Base-by-base conservation (phyloP, 179 eudicot species). In the Carnegiea gigantea region DNA sequence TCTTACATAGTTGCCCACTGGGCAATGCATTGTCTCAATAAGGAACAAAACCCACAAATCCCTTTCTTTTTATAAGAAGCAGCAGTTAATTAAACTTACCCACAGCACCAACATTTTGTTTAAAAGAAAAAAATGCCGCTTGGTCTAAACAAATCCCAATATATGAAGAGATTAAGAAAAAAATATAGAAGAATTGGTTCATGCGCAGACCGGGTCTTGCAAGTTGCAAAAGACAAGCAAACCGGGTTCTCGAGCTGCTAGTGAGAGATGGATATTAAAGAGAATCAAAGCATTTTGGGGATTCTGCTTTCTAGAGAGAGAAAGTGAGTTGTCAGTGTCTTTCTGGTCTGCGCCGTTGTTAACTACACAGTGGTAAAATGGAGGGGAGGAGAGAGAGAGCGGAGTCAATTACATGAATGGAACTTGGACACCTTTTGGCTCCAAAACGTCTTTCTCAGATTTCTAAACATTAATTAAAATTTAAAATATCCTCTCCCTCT, bases 391-490 rank as follows among this genome's bases (percentile, higher is more conserved):
- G 46, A 64, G 79, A 77, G 46, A 43, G 70, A 4, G 24, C 9
- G 2, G 43, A 38, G 43, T 38, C 4, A 38, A 38, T 46, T 77
- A 82, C 84, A 86, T 91, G 88, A 92, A 91, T 92, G 81, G 94
- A 90, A 93, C 88, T 86, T 92, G 57, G 97, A 89, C 94, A 87
- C 86, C 44, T 40, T 84, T 90, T 84, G 85, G 84, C 60, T 84
- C 70, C 72, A 73, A 80, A 88, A 84, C 84, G 82, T 78, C 71
- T 54, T 76, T 24, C 44, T 68, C 77, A 76, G 64, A 67, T 81
- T 81, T 75, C 65, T 79, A 74, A 62, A 43, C 59, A 17, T 40
- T 54, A n/a, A 54, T 54, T 18, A 26, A 33, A 54, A 40, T 51
- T 79, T 23, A 1, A 21, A 62, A 62, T 62, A 62, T 62, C 68